Percentiles rank a stretch among this genome's conserved stretches.
Evolutionary conservation across 2,329 filamentous ascomycete genomes (phyloP).

Genomic region (Penicillium capsulatum): DNA sequence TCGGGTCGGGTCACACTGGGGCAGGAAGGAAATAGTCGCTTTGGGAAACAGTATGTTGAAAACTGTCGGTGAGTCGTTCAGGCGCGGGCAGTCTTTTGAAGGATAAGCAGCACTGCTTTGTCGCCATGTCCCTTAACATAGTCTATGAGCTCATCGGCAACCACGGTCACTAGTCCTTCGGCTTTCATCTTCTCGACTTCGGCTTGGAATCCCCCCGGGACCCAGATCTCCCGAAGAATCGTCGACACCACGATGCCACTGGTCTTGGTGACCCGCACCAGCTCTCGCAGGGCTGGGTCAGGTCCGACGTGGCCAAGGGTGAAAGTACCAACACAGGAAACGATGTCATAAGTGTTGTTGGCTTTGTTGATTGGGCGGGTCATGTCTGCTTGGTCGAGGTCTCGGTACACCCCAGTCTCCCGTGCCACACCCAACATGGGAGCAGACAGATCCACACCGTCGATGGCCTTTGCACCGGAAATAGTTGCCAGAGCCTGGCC

Average conservation of each 20-base stretch:
- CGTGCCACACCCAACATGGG: slow-evolving; percentile 53
- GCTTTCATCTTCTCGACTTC: slow-evolving; percentile 41
- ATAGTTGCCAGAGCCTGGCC: slow-evolving; percentile 44
- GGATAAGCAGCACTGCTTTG: slow-evolving; percentile 27
- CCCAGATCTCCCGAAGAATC: slow-evolving; percentile 50
- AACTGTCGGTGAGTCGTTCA: slow-evolving; percentile 34
- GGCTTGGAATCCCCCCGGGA: slow-evolving; percentile 46
- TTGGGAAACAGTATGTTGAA: not conserved
- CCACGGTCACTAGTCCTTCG: slow-evolving; percentile 35
- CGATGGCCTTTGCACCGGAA: slow-evolving; percentile 45
- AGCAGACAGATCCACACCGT: slow-evolving; percentile 52
- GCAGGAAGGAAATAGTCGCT: not conserved
- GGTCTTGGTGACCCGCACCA: slow-evolving; percentile 48
- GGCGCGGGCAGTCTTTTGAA: slow-evolving; percentile 25
- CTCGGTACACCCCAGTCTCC: slow-evolving; percentile 47
- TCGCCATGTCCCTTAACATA: slow-evolving; percentile 30
- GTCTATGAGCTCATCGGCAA: slow-evolving; percentile 26
- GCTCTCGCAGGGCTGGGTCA: slow-evolving; percentile 45
- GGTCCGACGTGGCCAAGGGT: slow-evolving; percentile 55
- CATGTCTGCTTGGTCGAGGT: slow-evolving; percentile 47
- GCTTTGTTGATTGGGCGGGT: slow-evolving; percentile 41
- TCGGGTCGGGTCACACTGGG: no score
- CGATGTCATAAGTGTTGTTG: slow-evolving; percentile 47
- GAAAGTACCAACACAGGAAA: slow-evolving; percentile 54
- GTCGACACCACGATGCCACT: slow-evolving; percentile 51